phyloP scores from a whole-genome alignment of 805 yeast genomes.

The Metschnikowia gelsemii region DNA sequence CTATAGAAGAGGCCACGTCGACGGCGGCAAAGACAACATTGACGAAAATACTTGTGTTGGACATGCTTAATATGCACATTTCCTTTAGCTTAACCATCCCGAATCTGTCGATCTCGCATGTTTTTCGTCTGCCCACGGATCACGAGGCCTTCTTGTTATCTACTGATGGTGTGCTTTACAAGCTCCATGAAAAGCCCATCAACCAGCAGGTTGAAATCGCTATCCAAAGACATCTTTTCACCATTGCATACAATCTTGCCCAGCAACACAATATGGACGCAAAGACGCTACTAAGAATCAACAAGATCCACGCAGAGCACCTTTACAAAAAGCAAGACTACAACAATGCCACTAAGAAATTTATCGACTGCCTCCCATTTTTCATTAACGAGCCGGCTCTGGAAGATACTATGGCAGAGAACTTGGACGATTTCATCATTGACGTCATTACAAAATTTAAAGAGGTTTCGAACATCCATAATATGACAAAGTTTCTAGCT shows the following conservation, averaged over 20 bases:
- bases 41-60: conserved; percentile 64
- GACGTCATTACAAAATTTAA: conserved; percentile 76
- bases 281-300: conserved; percentile 30
- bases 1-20: conserved; percentile 32
- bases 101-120: conserved; percentile 53
- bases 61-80: conserved; percentile 64
- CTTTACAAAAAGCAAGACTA: conserved; percentile 64
- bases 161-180: conserved; percentile 72
- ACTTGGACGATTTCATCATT: conserved; percentile 45
- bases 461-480: conserved; percentile 68
- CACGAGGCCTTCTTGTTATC: conserved; percentile 60
- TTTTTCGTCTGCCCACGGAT: conserved; percentile 50
- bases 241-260: conserved; percentile 73
- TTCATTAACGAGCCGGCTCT: conserved; percentile 13
- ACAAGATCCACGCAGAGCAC: conserved; percentile 63
- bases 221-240: conserved; percentile 65
- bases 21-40: conserved; percentile 29
- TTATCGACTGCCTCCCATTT: conserved; percentile 46
- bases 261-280: conserved; percentile 30
- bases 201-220: conserved; percentile 68
- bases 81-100: conserved; percentile 71
- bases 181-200: conserved; percentile 62
- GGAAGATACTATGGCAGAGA: conserved; percentile 11
- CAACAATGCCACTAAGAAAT: conserved; percentile 72
- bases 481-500: conserved; percentile 62